Evolutionary conservation across 805 yeast genomes (phyloP), one percentile per base, ranked within the genome.

Genomic region (Nematodospora valgi): DNA sequence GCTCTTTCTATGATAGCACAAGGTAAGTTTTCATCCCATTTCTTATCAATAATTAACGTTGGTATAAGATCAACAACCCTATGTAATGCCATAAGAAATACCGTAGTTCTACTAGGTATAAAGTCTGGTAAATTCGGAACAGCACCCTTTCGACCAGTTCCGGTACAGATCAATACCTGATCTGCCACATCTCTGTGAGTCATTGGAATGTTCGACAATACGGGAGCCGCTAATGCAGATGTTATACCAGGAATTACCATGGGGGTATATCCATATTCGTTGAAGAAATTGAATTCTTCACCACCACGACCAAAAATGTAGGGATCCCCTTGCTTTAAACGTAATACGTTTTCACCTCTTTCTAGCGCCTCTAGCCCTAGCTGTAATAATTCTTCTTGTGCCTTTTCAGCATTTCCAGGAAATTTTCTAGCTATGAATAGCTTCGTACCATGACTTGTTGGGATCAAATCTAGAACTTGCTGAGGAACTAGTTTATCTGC

Each of bases 241-340:
- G 95, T 80, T 35, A 91, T 70, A 2, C 98, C 98, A 0, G 97
- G 91, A 8, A 91, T 52, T 2, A 91, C 96, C 4, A 56, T 48
- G 11, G 96, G 95, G 13, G 56, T 67, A 48, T 51, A 86, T 0
- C 95, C 96, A 48, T 82, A 74, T 15, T 67, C 49, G 19, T 69
- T 51, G 58, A 91, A 91, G 54, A 68, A 89, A 7, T 76, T 49
- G 54, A 58, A 86, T 52, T 91, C 98, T 61, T 91, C 98, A 26
- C 96, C 96, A 28, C 98, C 98, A 44, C 98, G 77, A 3, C 98
- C 98, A 56, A 86, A 91, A 21, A 91, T 85, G 58, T 87, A 91
- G 7, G 98, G 98, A 56, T 91, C 98, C 22, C 98, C 98, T 61
- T 91, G 98, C 58, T 91, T 91, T 46, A 91, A 71, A 39, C 98